These are phyloP conservation scores for Thamnidium elegans DNA, from an alignment of 192 early-diverging fungal species.

Conservation along the genomic window DNA sequence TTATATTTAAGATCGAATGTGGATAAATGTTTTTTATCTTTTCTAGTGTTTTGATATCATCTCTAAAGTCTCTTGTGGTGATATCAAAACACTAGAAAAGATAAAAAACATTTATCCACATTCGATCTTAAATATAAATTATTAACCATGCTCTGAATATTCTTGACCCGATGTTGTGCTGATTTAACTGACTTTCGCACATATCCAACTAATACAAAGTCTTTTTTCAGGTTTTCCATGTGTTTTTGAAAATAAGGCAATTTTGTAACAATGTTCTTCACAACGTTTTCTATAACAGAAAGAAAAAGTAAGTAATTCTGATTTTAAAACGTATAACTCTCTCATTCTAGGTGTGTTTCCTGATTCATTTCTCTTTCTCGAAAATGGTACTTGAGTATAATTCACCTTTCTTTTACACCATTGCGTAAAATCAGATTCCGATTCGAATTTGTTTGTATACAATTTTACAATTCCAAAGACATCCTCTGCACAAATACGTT, in stretches of 20 bases:
- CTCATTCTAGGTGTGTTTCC: conserved; percentile 5
- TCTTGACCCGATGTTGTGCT: conserved; percentile 1
- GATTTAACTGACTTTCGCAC: not conserved
- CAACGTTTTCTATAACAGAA: conserved; percentile 7
- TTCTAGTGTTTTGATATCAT: conserved; percentile 5
- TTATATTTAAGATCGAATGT: conserved; percentile 10
- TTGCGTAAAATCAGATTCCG: not conserved
- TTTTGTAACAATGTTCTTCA: conserved; percentile 4
- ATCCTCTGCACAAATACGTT: not conserved
- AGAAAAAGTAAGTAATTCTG: conserved; percentile 1
- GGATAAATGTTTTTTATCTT: conserved; percentile 4
- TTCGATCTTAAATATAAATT: conserved; percentile 7
- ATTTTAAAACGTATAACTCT: conserved; percentile 7
- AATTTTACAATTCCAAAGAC: conserved; percentile 2
- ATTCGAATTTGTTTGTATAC: conserved; percentile 4
- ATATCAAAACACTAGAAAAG: not conserved
- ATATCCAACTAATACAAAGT: conserved; percentile 9
- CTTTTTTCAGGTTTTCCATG: conserved; percentile 4
- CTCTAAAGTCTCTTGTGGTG: not conserved
- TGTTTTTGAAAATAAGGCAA: not conserved
- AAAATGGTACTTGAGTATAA: conserved; percentile 5
- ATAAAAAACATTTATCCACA: conserved; percentile 2
- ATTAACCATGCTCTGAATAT: not conserved
- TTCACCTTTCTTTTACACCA: conserved; percentile 7
- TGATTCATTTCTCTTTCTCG: not conserved